Evolutionary conservation across 345 rosid genomes (phyloP).

Genomic region (Ceriops decandra): DNA sequence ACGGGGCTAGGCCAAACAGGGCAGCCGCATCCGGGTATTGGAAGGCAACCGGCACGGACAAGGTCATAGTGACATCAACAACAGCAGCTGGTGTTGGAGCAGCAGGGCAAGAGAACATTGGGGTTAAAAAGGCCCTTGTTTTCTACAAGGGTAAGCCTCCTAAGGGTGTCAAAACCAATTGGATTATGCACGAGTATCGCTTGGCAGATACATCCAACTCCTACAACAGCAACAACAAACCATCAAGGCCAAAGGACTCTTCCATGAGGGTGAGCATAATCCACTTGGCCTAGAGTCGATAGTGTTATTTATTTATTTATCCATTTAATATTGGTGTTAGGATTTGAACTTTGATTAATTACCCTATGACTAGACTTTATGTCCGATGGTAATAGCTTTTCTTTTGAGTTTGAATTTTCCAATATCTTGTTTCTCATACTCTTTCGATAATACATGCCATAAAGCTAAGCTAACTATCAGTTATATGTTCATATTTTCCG

Average conservation of each 20-base stretch:
- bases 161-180: constrained; percentile 80
- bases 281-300: no score
- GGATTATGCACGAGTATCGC: constrained; percentile 99
- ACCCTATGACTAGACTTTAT: no score
- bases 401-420: not conserved
- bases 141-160: constrained; percentile 96
- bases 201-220: constrained; percentile 39
- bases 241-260: constrained; percentile 52
- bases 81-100: constrained; percentile 1
- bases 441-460: constrained; percentile 2
- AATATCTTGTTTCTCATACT: not conserved
- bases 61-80: constrained; percentile 49
- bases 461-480: not conserved
- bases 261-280: constrained; percentile 82
- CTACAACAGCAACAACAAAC: constrained; percentile 24
- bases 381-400: not conserved
- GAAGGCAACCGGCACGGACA: constrained; percentile 98
- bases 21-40: constrained; percentile 96
- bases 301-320: no score
- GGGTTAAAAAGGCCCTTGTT: constrained; percentile 93
- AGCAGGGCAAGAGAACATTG: constrained; percentile 49
- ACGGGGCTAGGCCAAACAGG: constrained; percentile 94
- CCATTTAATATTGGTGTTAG: no score
- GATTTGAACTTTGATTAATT: no score
- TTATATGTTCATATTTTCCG: not conserved